These are phyloP conservation scores for Dalbergia cultrata DNA, from an alignment of 306 rosid genomes.

Conservation along the genomic window DNA sequence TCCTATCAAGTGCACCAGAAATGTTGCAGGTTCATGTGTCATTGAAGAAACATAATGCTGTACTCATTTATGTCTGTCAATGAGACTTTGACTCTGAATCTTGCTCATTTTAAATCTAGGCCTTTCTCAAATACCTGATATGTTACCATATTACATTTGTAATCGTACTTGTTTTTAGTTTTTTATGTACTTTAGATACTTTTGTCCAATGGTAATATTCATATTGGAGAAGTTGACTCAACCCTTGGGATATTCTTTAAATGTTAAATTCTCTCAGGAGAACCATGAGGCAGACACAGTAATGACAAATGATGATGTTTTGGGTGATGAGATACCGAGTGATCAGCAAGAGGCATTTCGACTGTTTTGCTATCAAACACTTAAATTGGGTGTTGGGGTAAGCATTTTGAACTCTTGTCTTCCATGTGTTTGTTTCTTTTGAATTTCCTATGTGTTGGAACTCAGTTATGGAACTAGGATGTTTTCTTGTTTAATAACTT, in stretches of 20 bases:
- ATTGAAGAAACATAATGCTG: background rate
- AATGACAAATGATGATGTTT: too few relatives aligned
- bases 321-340: conserved; percentile 45
- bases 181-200: conserved; percentile 23
- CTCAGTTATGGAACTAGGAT: conserved; percentile 1
- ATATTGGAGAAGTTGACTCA: background rate
- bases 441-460: conserved; percentile 1
- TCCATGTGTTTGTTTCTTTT: conserved; percentile 1
- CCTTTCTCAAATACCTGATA: background rate
- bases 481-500: conserved; percentile 9
- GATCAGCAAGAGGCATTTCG: conserved; percentile 92
- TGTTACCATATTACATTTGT: conserved; percentile 12
- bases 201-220: conserved; percentile 6
- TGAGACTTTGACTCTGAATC: too few relatives aligned
- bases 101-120: background rate
- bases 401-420: conserved; percentile 44
- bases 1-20: too few relatives aligned
- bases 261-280: background rate
- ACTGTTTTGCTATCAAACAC: conserved; percentile 92
- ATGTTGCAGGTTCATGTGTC: too few relatives aligned
- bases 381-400: conserved; percentile 85
- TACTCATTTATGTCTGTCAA: background rate
- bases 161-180: conserved; percentile 10
- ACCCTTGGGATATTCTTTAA: background rate
- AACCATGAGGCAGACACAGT: too few relatives aligned